Evolutionary conservation across 1,284 basidiomycete species (phyloP).

Genomic region (Cryptococcus neoformans): DNA sequence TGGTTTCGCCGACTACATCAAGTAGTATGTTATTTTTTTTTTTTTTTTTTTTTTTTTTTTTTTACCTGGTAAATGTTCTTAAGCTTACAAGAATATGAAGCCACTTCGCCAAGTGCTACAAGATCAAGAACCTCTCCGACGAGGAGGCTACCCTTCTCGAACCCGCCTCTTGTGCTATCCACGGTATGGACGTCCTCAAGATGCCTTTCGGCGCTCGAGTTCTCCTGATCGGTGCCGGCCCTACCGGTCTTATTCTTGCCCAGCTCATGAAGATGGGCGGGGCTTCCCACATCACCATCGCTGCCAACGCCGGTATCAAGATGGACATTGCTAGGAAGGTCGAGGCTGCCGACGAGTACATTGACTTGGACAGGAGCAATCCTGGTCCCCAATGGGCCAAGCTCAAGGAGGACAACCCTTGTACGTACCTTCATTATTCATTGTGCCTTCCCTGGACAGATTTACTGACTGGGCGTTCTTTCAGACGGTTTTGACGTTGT

Average conservation of each 20-base stretch:
- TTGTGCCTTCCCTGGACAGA: not conserved
- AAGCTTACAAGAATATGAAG: conserved; percentile 25
- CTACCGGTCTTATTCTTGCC: conserved; percentile 76
- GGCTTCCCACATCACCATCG: conserved; percentile 69
- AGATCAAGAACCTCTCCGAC: conserved; percentile 78
- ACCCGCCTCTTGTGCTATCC: conserved; percentile 81
- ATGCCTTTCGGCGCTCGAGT: conserved; percentile 73
- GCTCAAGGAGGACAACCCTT: conserved; percentile 71
- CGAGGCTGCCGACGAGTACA: conserved; percentile 71
- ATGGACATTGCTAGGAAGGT: conserved; percentile 74
- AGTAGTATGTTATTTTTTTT: conserved; percentile 58
- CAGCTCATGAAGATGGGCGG: conserved; percentile 82
- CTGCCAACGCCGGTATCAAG: conserved; percentile 76
- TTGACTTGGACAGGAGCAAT: conserved; percentile 72
- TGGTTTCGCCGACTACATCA: conserved; percentile 83
- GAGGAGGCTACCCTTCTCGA: conserved; percentile 85
- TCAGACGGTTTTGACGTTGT: conserved; percentile 77
- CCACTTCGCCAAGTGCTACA: conserved; percentile 68
- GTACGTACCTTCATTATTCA: conserved; percentile 15
- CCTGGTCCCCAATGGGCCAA: conserved; percentile 75
- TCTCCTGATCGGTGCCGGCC: conserved; percentile 61
- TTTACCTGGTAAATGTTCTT: not conserved
- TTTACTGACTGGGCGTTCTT: conserved; percentile 4
- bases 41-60: too few relatives aligned
- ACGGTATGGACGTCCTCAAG: conserved; percentile 78